Conservation (phyloP, 2,329 filamentous ascomycete species). For the Amauroascus verrucosus region DNA sequence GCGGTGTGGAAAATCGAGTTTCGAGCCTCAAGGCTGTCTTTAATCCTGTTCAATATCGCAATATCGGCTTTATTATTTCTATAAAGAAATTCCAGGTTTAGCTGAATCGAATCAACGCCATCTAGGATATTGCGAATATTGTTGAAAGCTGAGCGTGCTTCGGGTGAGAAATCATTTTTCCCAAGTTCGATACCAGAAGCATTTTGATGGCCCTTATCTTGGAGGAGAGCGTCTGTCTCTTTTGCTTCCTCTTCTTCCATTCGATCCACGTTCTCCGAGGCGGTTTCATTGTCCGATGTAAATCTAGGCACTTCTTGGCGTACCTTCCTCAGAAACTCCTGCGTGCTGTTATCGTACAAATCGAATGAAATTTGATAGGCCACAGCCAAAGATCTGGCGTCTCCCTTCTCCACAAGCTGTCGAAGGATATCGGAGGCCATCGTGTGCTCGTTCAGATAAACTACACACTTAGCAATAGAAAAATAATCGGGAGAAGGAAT, state of each 20-base stretch:
- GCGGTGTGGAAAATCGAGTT: conserved; percentile 98
- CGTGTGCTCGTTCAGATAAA: conserved; percentile 85
- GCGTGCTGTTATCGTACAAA: conserved; percentile 94
- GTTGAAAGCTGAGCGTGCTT: conserved; percentile 45
- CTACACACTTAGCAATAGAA: conserved; percentile 93
- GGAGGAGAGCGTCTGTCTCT: conserved; percentile 43
- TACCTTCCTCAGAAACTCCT: conserved; percentile 89
- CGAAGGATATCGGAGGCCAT: conserved; percentile 80
- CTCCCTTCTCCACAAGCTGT: conserved; percentile 68
- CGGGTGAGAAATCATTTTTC: conserved; percentile 37
- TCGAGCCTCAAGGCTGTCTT: conserved; percentile 86
- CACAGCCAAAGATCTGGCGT: conserved; percentile 66
- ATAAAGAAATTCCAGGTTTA: conserved; percentile 94
- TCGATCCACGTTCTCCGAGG: conserved; percentile 39
- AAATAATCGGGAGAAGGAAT: conserved; percentile 94
- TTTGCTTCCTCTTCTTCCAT: conserved; percentile 41
- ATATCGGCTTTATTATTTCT: conserved; percentile 89
- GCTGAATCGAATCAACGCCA: conserved; percentile 83
- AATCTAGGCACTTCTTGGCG: conserved; percentile 62
- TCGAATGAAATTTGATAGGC: conserved; percentile 98
- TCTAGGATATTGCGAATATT: conserved; percentile 58
- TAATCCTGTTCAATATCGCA: conserved; percentile 87
- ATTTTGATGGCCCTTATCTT: conserved; percentile 32
- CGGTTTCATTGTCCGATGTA: conserved; percentile 32
- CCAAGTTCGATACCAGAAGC: conserved; percentile 41